These are phyloP conservation scores for Crepidotus variabilis DNA, from an alignment of 768 basidiomycete genomes.

Conservation along the genomic window DNA sequence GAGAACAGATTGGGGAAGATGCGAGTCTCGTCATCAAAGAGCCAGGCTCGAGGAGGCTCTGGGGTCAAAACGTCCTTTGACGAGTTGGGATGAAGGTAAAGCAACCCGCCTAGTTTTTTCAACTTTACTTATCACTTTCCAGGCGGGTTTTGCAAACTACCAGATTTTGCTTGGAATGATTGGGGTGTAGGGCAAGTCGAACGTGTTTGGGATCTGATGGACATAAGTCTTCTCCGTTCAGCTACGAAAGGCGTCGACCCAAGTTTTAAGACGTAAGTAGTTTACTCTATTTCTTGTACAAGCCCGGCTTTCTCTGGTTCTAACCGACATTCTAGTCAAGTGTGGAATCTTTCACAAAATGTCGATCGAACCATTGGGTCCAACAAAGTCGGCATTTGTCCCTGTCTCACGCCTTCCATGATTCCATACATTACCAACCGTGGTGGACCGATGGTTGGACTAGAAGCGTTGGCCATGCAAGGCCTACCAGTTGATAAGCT, in stretches of 20 bases:
- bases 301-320: conserved; percentile 8
- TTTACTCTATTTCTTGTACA: not conserved
- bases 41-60: conserved; percentile 80
- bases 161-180: conserved; percentile 90
- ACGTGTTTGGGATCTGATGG: conserved; percentile 93
- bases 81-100: conserved; percentile 89
- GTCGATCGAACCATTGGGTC: conserved; percentile 89
- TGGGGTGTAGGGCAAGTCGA: conserved; percentile 94
- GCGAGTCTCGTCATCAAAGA: conserved; percentile 88
- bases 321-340: conserved; percentile 45
- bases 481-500: conserved; percentile 92
- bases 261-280: conserved; percentile 79
- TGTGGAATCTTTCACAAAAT: conserved; percentile 97
- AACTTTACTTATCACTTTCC: conserved; percentile 2
- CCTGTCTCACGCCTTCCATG: conserved; percentile 94
- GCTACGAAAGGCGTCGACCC: conserved; percentile 81
- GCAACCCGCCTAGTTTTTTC: conserved; percentile 1
- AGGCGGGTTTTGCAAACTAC: conserved; percentile 83
- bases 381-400: conserved; percentile 78
- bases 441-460: conserved; percentile 91
- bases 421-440: conserved; percentile 95
- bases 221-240: conserved; percentile 81
- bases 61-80: conserved; percentile 81
- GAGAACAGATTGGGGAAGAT: conserved; percentile 86
- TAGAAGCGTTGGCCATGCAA: conserved; percentile 92